Percentiles rank a stretch among this genome's conserved stretches.
phyloP scores from a whole-genome alignment of 345 rosid genomes.

The Mallotus nudiflorus region DNA sequence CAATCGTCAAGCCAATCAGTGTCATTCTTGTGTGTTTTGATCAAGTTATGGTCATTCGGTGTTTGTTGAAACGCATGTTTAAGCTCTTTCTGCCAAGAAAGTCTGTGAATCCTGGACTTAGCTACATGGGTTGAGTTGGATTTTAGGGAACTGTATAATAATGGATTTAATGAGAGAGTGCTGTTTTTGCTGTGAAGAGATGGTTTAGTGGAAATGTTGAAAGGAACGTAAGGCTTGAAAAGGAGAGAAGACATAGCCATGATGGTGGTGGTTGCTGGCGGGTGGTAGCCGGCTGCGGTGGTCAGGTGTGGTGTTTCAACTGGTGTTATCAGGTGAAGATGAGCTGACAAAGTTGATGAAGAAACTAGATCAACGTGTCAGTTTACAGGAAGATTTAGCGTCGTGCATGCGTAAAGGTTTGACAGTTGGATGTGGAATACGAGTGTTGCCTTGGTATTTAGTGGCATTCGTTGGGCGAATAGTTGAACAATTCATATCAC shows the following conservation, averaged over 20 bases:
- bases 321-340: neutral
- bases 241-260: constrained; percentile 22
- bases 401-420: neutral
- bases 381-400: neutral
- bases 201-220: neutral
- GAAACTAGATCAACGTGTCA: neutral
- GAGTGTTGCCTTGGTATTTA: neutral
- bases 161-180: neutral
- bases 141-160: constrained; percentile 2
- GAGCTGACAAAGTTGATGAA: neutral
- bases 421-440: neutral
- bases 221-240: constrained; percentile 3
- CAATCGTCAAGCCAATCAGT: neutral
- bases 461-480: constrained; percentile 9
- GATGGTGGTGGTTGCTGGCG: neutral
- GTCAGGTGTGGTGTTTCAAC: neutral
- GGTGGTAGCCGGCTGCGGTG: neutral
- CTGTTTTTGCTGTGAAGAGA: neutral
- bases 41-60: neutral
- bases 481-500: too few relatives aligned
- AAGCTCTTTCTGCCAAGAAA: constrained; percentile 26
- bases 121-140: neutral
- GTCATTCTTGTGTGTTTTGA: neutral
- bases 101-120: constrained; percentile 4
- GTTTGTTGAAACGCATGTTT: neutral